Evolutionary conservation across 345 rosid genomes (phyloP).

Genomic region (Corymbia maculata): DNA sequence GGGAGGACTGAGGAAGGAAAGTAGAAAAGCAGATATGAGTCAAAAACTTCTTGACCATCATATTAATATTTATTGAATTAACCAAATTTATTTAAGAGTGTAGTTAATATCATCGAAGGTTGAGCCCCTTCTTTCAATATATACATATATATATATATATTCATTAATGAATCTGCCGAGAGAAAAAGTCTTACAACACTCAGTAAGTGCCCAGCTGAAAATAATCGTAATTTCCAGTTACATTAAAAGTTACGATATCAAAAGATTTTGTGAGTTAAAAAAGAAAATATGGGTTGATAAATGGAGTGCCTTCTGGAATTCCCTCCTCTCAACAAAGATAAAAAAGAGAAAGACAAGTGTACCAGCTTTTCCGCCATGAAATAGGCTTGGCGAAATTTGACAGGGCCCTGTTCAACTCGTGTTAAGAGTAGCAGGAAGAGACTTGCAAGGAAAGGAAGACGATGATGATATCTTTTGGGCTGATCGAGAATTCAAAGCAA

Average conservation of each 20-base stretch:
- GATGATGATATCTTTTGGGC: not conserved
- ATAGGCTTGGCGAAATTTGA: not conserved
- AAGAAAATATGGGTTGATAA: not conserved
- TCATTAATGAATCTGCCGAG: not conserved
- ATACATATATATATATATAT: not conserved
- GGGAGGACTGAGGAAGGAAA: not conserved
- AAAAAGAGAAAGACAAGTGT: not conserved
- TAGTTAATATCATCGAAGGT: not conserved
- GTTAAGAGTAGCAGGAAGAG: not conserved
- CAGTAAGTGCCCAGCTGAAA: not conserved
- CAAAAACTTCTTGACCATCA: not conserved
- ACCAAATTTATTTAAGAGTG: not conserved
- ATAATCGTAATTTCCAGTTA: not conserved
- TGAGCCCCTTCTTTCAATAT: not conserved
- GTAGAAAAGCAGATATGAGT: no score
- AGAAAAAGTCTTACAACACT: not conserved
- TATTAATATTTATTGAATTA: not conserved
- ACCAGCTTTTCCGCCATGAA: not conserved
- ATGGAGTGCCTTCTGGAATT: not conserved
- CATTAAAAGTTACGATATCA: not conserved
- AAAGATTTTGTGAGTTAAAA: not conserved
- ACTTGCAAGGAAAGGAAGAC: not conserved
- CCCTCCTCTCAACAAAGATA: not conserved
- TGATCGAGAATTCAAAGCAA: not conserved
- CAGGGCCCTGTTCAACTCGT: not conserved